Conservation (phyloP, 1,284 basidiomycete species). For the Cutaneotrichosporon sp. region DNA sequence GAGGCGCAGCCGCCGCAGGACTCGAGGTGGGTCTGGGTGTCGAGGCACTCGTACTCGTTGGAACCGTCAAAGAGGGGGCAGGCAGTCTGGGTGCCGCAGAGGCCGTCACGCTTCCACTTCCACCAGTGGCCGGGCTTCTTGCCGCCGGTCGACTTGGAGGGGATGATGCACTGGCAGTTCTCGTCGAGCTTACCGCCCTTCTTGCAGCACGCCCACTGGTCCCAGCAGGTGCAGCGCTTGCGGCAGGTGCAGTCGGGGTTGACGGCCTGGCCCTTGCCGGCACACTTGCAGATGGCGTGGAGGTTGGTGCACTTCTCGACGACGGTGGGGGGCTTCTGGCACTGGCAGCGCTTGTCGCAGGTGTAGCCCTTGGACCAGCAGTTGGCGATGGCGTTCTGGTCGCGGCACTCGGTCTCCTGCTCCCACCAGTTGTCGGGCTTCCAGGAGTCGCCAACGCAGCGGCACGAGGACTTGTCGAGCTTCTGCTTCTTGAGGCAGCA, state of each 20-base stretch:
- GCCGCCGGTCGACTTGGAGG: slow-evolving; percentile 8
- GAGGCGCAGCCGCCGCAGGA: slow-evolving; percentile 68
- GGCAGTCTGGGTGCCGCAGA: slow-evolving; percentile 17
- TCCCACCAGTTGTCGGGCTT: slow-evolving; percentile 2
- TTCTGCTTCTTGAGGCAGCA: slow-evolving; percentile 18
- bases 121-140: slow-evolving; percentile 5
- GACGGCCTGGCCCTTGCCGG: slow-evolving; percentile 12
- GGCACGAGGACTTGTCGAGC: slow-evolving; percentile 14
- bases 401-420: slow-evolving; percentile 6
- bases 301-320: slow-evolving; percentile 21
- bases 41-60: slow-evolving; percentile 27
- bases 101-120: slow-evolving; percentile 12
- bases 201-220: slow-evolving; percentile 18
- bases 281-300: slow-evolving; percentile 14
- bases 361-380: slow-evolving; percentile 19
- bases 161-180: slow-evolving; percentile 21
- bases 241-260: slow-evolving; percentile 23
- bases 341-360: slow-evolving; percentile 12
- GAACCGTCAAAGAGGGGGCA: slow-evolving; percentile 18
- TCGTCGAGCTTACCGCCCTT: slow-evolving; percentile 20
- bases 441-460: neutral
- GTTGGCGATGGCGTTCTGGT: slow-evolving; percentile 10
- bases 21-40: slow-evolving; percentile 24
- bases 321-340: slow-evolving; percentile 12
- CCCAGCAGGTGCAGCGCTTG: slow-evolving; percentile 14